Percentiles rank a stretch among this genome's conserved stretches.
These are phyloP conservation scores for Ploettnerulaceae sp. DNA, from an alignment of 2,329 filamentous ascomycete genomes.

Conservation along the genomic window DNA sequence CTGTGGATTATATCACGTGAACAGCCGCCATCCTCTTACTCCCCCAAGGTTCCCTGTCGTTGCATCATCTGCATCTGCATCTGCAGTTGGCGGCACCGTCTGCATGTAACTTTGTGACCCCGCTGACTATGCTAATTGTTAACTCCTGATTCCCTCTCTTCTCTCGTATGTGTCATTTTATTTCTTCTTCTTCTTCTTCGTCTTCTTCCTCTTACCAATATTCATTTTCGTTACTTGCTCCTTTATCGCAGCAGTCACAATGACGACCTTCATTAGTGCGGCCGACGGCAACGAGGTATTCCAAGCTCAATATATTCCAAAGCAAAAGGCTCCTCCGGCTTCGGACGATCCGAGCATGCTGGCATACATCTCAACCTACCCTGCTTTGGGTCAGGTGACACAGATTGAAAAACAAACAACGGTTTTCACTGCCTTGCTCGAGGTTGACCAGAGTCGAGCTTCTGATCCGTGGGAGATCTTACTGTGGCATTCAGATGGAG, in stretches of 20 bases:
- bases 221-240: too few relatives aligned
- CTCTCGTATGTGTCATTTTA: conserved; percentile 10
- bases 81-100: background rate
- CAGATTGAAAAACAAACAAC: conserved; percentile 47
- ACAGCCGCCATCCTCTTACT: background rate
- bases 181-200: conserved; percentile 5
- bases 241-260: conserved; percentile 17
- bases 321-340: conserved; percentile 28
- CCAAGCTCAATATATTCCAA: conserved; percentile 32
- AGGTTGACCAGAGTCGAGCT: conserved; percentile 52
- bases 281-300: conserved; percentile 33
- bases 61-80: conserved; percentile 7
- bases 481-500: conserved; percentile 64
- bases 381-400: conserved; percentile 72
- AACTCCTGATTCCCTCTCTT: conserved; percentile 2
- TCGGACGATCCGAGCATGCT: conserved; percentile 43
- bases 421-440: conserved; percentile 63
- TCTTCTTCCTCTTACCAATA: background rate
- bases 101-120: background rate
- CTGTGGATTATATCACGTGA: conserved; percentile 1
- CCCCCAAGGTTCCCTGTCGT: background rate
- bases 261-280: conserved; percentile 25
- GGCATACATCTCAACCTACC: conserved; percentile 56
- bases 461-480: conserved; percentile 64
- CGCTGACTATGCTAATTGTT: conserved; percentile 3